Evolutionary conservation across 495 filamentous ascomycete genomes (phyloP), one percentile per base, ranked within the genome.

Genomic region (Aspergillus taichungensis): DNA sequence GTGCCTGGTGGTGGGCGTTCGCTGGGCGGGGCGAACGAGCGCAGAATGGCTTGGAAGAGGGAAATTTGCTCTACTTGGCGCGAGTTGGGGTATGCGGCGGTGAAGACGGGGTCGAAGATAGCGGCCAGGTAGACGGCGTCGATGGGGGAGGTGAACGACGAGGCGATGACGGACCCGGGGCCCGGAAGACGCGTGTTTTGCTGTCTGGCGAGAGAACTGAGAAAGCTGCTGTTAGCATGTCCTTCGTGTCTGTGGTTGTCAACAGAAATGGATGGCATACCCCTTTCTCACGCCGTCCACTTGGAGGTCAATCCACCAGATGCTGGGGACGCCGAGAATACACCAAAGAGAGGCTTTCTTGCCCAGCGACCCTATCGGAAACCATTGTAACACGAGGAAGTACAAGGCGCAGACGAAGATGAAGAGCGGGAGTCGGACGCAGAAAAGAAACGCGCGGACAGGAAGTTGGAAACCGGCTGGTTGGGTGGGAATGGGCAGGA

Each of bases 301-400:
- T 55, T 96, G 90, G 1, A 99, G 72, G 64, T 97, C 92, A 40
- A 95, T 84, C 90, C 91, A 97, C 91, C 92, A 97, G 32, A 96
- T 82, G 13, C 90, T 90, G 0, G 88, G 86, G 14, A 89, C 82
- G 29, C 79, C 82, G 12, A 99, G 74, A 35, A 97, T 77, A 37
- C 79, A 73, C 91, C 94, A 97, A 28, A 97, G 60, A 33, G 83
- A 73, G 11, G 88, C 80, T 63, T 95, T 97, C 58, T 87, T 86
- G 9, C 74, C 64, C 31, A 88, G 60, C 8, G 79, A 79, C 1
- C 87, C 87, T n/a, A 95, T 78, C 0, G 88, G 90, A 2, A 96
- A 76, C 78, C 81, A 88, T 68, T 89, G 85, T 34, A 97, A 70
- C 27, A 95, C 52, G 41, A 85, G 57, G 63, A 95, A 92, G 70